phyloP scores from a whole-genome alignment of 2,329 filamentous ascomycete species.

The Fusarium ramigenum region DNA sequence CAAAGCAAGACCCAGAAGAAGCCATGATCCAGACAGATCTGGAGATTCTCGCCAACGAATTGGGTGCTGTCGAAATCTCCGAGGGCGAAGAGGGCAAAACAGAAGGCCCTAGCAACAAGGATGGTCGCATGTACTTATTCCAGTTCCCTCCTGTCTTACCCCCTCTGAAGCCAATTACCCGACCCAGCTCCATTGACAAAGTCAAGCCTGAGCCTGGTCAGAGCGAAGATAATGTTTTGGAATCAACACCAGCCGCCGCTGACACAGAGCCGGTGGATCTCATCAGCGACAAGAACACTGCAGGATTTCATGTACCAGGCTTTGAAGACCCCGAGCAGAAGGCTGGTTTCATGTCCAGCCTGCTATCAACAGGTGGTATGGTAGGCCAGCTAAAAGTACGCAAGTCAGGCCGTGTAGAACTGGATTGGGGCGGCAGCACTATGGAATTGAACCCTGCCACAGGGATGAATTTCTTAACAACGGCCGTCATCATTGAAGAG shows the following conservation, averaged over 20 bases:
- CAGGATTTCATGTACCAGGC: constrained; percentile 12
- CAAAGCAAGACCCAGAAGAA: constrained; percentile 51
- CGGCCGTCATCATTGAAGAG: constrained; percentile 68
- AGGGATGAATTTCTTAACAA: constrained; percentile 65
- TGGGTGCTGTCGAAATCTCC: constrained; percentile 51
- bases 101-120: constrained; percentile 51
- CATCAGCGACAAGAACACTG: constrained; percentile 48
- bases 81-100: constrained; percentile 38
- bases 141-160: constrained; percentile 72
- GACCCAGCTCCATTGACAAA: constrained; percentile 39
- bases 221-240: constrained; percentile 51
- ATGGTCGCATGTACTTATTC: constrained; percentile 70
- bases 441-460: constrained; percentile 63
- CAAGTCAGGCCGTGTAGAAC: constrained; percentile 68
- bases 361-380: constrained; percentile 63
- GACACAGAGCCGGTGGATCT: constrained; percentile 53
- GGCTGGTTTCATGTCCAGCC: constrained; percentile 50
- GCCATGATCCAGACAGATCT: constrained; percentile 52
- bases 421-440: constrained; percentile 69
- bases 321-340: constrained; percentile 48
- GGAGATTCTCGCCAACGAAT: constrained; percentile 54
- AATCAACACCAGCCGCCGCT: constrained; percentile 40
- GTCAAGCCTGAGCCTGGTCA: constrained; percentile 57
- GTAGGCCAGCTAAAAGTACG: constrained; percentile 69
- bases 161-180: constrained; percentile 54